Base-by-base conservation (phyloP, 2,329 filamentous ascomycete species). In the Drechslerella stenobrocha region DNA sequence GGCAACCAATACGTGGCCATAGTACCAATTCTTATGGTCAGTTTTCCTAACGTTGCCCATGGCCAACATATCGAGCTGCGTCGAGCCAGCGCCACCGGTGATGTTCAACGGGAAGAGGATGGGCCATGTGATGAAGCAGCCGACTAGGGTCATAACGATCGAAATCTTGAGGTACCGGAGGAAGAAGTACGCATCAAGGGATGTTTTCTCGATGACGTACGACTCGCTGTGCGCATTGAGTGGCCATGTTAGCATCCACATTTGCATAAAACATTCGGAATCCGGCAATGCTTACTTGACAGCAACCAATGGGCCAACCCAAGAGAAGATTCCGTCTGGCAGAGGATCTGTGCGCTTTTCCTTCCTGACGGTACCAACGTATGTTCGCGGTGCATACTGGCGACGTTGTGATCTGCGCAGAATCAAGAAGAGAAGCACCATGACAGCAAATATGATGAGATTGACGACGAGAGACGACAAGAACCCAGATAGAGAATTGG, bases 131-230 rank as follows among this genome's bases (percentile, higher is more conserved):
- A 97, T 86, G 72, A 82, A 79, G 73, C 86, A 89, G 61, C 93
- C 93, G 7, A 92, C 86, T 45, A 97, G 83, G 77, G 87, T 91
- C 71, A 95, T 87, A 65, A 87, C 81, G 56, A 87, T 83, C 24
- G 87, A 79, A 55, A 93, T 87, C 74, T 90, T 89, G 70, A 97
- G 78, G 74, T 92, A 96, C 32, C 92, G 89, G 24, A 97, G 81
- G 76, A 95, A 90, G 52, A 97, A 84, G 76, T 92, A 97, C 28
- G 88, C 88, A 75, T 98, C 92, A 70, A 98, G 83, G 0, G 90
- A 95, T 75, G 92, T 89, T 78, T 96, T 90, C 74, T 93, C 89
- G 20, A 97, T 83, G 23, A 91, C 84, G 74, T 89, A 90, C 37
- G 85, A 85, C 75, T 97, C 91, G 2, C 73, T 74, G 52, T 20